Evolutionary conservation across 2,329 filamentous ascomycete genomes (phyloP).

Genomic region (Albophoma yamanashiensis): DNA sequence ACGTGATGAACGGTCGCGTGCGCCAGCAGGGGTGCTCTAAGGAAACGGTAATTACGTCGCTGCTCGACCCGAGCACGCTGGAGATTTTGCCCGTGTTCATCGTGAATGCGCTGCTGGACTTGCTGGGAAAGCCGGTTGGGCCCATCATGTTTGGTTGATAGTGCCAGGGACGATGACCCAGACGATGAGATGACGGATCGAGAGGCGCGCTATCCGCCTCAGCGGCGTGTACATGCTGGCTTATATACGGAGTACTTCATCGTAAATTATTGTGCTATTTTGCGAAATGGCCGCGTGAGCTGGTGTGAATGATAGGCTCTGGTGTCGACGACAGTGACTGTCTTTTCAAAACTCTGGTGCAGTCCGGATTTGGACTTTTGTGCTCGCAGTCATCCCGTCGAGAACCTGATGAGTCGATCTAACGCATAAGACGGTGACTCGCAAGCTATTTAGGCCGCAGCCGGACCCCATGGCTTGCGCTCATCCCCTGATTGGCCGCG

Average conservation of each 20-base stretch:
- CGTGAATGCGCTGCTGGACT: slow-evolving; percentile 5
- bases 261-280: not conserved
- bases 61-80: slow-evolving; percentile 6
- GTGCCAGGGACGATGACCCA: too few relatives aligned
- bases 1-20: slow-evolving; percentile 4
- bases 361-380: too few relatives aligned
- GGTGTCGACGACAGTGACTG: too few relatives aligned
- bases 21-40: not conserved
- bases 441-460: not conserved
- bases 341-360: too few relatives aligned
- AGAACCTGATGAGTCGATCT: not conserved
- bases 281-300: not conserved
- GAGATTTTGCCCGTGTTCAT: slow-evolving; percentile 7
- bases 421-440: not conserved
- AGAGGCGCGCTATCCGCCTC: too few relatives aligned
- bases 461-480: slow-evolving; percentile 19
- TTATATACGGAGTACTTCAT: not conserved
- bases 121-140: slow-evolving; percentile 5
- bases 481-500: slow-evolving; percentile 17
- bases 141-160: slow-evolving; percentile 1
- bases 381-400: not conserved
- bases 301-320: not conserved
- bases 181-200: too few relatives aligned
- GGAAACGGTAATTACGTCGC: slow-evolving; percentile 4
- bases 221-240: not conserved